Conservation (phyloP, 768 basidiomycete species). For the Leccinum truebloodii region DNA sequence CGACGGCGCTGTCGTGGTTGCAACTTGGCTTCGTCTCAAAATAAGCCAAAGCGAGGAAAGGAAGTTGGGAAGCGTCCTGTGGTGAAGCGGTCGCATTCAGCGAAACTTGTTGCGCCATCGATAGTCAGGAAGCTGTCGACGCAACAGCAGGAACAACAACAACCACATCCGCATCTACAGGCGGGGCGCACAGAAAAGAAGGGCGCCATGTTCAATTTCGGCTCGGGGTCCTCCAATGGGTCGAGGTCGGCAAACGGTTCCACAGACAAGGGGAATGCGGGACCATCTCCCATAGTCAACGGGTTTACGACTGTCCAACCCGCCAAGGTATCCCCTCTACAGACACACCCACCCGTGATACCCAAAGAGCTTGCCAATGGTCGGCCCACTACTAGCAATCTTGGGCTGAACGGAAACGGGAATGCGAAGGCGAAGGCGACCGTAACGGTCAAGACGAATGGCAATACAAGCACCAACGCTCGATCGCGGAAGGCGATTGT, state of each 20-base stretch:
- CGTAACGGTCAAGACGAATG: constrained; percentile 5
- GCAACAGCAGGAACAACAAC: constrained; percentile 22
- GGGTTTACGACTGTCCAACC: constrained; percentile 14
- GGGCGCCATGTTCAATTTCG: constrained; percentile 53
- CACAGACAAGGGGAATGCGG: constrained; percentile 16
- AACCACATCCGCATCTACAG: constrained; percentile 1
- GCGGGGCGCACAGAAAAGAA: constrained; percentile 24
- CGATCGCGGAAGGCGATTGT: constrained; percentile 46
- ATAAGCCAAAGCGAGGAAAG: constrained; percentile 35
- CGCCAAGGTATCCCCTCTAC: constrained; percentile 10
- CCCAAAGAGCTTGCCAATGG: constrained; percentile 14
- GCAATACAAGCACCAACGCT: constrained; percentile 21
- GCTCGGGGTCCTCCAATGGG: constrained; percentile 59
- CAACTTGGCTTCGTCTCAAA: constrained; percentile 3
- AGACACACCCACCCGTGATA: constrained; percentile 22
- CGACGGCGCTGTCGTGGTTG: too few relatives aligned
- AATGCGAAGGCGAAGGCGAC: constrained; percentile 16
- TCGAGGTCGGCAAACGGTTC: constrained; percentile 30
- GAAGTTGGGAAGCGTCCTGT: constrained; percentile 30
- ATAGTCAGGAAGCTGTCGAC: constrained; percentile 30
- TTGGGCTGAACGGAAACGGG: constrained; percentile 18
- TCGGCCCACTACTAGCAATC: constrained; percentile 2
- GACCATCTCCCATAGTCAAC: constrained; percentile 6
- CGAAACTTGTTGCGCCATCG: constrained; percentile 30
- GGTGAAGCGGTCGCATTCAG: constrained; percentile 31